These are phyloP conservation scores for Dryadomyces quercivorus DNA, from an alignment of 2,329 filamentous ascomycete species.

Conservation along the genomic window DNA sequence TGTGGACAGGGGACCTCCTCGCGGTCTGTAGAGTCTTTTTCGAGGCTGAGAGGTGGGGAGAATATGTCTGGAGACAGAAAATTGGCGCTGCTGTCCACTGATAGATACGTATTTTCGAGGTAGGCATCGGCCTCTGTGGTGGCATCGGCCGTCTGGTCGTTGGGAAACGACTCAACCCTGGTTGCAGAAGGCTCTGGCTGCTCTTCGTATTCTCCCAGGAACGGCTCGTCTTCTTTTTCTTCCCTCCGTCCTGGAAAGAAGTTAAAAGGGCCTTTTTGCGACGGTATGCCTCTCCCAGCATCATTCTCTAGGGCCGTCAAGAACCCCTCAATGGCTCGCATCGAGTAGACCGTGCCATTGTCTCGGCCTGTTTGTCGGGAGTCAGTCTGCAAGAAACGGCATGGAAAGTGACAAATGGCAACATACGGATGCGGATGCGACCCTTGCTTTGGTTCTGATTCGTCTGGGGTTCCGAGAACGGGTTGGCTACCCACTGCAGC, in stretches of 20 bases:
- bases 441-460: neutral
- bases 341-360: neutral
- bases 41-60: too few species aligned
- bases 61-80: too few species aligned
- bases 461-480: neutral
- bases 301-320: neutral
- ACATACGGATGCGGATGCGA: neutral
- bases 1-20: too few species aligned
- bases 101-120: too few species aligned
- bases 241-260: neutral
- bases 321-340: neutral
- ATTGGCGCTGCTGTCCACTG: too few species aligned
- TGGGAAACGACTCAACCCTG: neutral
- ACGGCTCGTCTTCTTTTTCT: neutral
- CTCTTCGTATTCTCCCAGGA: neutral
- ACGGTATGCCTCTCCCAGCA: neutral
- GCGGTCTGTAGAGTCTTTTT: neutral
- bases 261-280: neutral
- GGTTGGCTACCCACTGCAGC: conserved; percentile 6
- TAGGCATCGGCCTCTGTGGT: too few species aligned
- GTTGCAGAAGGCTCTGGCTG: neutral
- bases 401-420: neutral
- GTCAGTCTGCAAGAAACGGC: neutral
- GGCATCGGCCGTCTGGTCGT: too few species aligned
- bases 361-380: neutral